Percentiles rank a stretch among this genome's conserved stretches.
These are phyloP conservation scores for Benincasa hispida DNA, from an alignment of 306 rosid genomes.

Conservation along the genomic window DNA sequence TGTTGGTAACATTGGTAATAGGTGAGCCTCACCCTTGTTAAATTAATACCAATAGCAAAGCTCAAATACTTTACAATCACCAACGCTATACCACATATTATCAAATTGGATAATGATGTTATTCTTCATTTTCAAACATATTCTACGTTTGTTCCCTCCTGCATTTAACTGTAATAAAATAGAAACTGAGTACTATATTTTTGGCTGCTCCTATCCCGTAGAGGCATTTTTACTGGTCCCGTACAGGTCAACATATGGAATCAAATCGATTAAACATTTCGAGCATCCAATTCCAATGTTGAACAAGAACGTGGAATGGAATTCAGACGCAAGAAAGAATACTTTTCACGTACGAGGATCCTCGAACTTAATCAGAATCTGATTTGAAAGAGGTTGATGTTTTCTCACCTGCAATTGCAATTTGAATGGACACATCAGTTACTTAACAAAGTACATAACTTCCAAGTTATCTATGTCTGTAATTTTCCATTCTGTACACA, in stretches of 20 bases:
- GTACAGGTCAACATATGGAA: not conserved
- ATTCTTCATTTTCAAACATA: not conserved
- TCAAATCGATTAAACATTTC: not conserved
- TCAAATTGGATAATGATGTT: not conserved
- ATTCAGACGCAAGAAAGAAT: not conserved
- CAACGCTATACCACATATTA: not conserved
- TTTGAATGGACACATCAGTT: not conserved
- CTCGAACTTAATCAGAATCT: constrained; percentile 53
- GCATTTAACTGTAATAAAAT: too few species aligned
- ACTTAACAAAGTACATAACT: not conserved
- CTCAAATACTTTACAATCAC: not conserved
- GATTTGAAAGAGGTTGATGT: constrained; percentile 52
- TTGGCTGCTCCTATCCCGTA: too few species aligned
- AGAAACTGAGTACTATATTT: too few species aligned
- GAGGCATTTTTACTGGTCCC: too few species aligned
- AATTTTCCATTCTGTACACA: not conserved
- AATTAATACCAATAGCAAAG: not conserved
- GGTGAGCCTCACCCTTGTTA: too few species aligned
- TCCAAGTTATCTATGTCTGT: not conserved
- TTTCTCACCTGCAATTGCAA: constrained; percentile 59
- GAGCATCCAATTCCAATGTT: not conserved
- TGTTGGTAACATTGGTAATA: too few species aligned
- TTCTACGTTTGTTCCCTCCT: not conserved
- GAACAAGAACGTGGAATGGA: not conserved
- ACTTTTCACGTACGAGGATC: constrained; percentile 23